Evolutionary conservation across 75 land plant species (phyloP), one percentile per base, ranked within the genome.

Genomic region (Sequoiadendron giganteum): DNA sequence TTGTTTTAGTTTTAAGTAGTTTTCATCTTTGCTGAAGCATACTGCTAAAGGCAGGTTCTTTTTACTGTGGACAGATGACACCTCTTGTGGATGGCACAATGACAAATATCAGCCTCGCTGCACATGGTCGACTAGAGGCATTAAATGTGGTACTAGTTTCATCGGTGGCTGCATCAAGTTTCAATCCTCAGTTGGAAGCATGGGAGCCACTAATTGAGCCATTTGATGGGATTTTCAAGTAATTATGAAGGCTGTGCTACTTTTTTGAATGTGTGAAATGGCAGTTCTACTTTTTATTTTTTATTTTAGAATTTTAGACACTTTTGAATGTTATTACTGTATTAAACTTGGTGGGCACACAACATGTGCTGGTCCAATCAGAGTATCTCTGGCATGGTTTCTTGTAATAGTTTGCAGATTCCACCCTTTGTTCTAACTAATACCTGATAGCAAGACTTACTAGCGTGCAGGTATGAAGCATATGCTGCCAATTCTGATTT

Each of bases 181-280:
- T 98, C 90, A 98, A 98, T 86, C 78, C 95, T n/a, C 94, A 95
- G 55, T 88, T 98, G 48, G 97, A 96, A 91, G 92, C 97, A 70
- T 98, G 99, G 99, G 99, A 98, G 87, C 99, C 99, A 72, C 92
- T 98, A 84, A 88, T 98, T 49, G 99, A 98, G 82, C 96, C 99
- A 55, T 98, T 98, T 92, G 97, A 98, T 87, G 99, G 99, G 42
- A 97, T 98, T 79, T 94, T 98, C 86, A 98, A 98, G 99, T 98
- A 95, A 72, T 65, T 65, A 92, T 77, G 58, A 75, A 75, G 28
- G 16, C 54, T 82, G 10, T 82, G 84, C 47, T 47, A 0, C 49
- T 85, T 3, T 85, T 34, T 85, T 21, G 9, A 25, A 10, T 39
- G 19, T 55, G 14, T 68, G 54, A 18, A 48, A 25, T 38, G 78